phyloP scores from a whole-genome alignment of 2,329 filamentous ascomycete species.

The Fusarium circinatum region DNA sequence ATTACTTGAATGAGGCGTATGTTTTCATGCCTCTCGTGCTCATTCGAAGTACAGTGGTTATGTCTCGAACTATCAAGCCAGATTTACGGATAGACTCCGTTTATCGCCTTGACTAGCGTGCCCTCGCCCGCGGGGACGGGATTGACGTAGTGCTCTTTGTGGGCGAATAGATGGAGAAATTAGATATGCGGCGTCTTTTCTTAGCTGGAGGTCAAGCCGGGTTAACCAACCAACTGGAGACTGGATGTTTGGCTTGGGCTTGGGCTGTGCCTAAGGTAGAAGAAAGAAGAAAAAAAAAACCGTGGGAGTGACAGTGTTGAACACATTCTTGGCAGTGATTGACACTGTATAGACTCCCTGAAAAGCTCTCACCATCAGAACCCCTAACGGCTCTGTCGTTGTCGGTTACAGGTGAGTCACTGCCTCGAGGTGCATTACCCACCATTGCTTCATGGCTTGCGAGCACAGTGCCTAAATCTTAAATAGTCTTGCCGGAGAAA shows the following conservation, averaged over 20 bases:
- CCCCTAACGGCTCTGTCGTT: background rate
- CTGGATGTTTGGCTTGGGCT: slow-evolving; percentile 10
- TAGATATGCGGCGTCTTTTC: slow-evolving; percentile 13
- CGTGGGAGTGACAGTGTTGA: slow-evolving; percentile 19
- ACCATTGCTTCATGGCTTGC: background rate
- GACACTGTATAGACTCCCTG: slow-evolving; percentile 26
- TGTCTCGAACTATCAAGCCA: slow-evolving; percentile 19
- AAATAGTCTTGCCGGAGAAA: slow-evolving; percentile 28
- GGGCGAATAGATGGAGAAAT: slow-evolving; percentile 27
- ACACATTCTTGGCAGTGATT: background rate
- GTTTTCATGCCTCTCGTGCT: background rate
- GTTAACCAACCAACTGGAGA: slow-evolving; percentile 24
- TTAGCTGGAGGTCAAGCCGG: background rate
- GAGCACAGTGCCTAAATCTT: slow-evolving; percentile 29
- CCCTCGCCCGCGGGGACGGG: slow-evolving; percentile 38
- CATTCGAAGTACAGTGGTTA: background rate
- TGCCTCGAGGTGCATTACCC: background rate
- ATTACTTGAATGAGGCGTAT: background rate
- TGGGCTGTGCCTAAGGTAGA: background rate
- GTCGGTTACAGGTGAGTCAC: slow-evolving; percentile 1
- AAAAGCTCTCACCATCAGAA: slow-evolving; percentile 7
- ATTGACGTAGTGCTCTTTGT: slow-evolving; percentile 25
- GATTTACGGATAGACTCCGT: slow-evolving; percentile 15
- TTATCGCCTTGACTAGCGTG: slow-evolving; percentile 35
- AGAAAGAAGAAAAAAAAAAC: background rate